Base-by-base conservation (phyloP, 2,329 filamentous ascomycete genomes). In the Alternaria triticina region DNA sequence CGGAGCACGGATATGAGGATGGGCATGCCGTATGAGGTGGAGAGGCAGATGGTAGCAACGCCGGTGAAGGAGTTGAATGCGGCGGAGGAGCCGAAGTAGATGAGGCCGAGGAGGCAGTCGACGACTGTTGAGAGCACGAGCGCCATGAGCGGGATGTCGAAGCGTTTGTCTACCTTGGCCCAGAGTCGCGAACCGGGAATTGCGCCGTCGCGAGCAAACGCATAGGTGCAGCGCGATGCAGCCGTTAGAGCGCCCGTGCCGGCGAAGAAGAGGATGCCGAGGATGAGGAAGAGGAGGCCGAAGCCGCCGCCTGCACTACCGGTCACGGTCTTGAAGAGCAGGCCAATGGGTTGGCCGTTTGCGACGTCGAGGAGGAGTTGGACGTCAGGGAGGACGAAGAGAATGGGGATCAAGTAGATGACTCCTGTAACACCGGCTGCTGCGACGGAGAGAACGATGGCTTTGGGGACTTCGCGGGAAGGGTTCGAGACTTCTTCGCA, bases 61-160 rank as follows among this genome's bases (percentile, higher is more conserved):
- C 91, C 91, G 0, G 91, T 94, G 79, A 94, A 94, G 10, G 88
- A 90, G 82, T 90, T 91, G 82, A 94, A 94, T 0, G 92, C 92
- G 0, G 91, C 90, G 0, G 87, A 86, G 1, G 89, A 91, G 10
- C 92, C 92, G 67, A 94, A 93, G 81, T 92, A 94, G 78, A 94
- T 93, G 68, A 92, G 84, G 0, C 91, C 91, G 0, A 94, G 84
- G 11, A 94, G 81, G 69, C 88, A 91, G 77, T 91, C 89, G 46
- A 94, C 87, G 0, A 84, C 74, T 0, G 90, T 89, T 0, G 90
- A 92, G 3, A 94, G 83, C 4, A 89, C 81, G 7, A 94, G 84
- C 1, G 89, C 90, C 83, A 85, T 88, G 2, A 95, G 82, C 0
- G 92, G 92, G 58, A 94, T 88, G 61, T 90, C 88, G 54, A 92